Base-by-base conservation (phyloP, 1,284 basidiomycete genomes). In the Pseudozyma sp. region DNA sequence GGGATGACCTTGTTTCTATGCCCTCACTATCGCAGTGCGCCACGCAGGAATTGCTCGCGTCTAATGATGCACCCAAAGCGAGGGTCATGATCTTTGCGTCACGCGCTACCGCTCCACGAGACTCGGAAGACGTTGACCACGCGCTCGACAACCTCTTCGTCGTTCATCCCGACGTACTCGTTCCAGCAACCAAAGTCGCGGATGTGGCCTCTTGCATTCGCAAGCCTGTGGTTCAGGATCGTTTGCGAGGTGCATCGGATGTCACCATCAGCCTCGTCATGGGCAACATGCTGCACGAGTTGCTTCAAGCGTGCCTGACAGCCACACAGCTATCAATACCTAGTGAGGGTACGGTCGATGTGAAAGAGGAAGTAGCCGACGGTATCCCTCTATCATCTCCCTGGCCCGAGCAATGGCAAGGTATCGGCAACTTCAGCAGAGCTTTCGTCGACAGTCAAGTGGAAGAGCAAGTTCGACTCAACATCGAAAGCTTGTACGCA, bases 281-380 rank as follows among this genome's bases (percentile, higher is more conserved):
- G 72, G 83, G 83, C 10, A 80, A 66, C 40, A 78, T 83, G 74
- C 75, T 83, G 0, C 83, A 84, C 55, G 80, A 76, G 25, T 58
- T 84, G 14, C 59, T 84, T 9, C 83, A 84, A 54, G 79, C 80
- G 1, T 84, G 82, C 44, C 64, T 84, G 14, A 70, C 76, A 1
- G 79, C 64, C n/a, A n/a, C 34, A 6, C n/a, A 51, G n/a, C 11
- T 10, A 1, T 45, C 36, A 9, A 5, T 44, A 18, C 36, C 42
- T 2, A 25, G 18, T 25, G 19, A 36, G 8, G 34, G 13, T 11
- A 12, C 54, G 0, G 10, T 18, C 5, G 39, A 43, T 13, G 31
- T 12, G 38, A 14, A 6, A 43, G 16, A 34, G 19, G 21, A 53
- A 14, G 25, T 16, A 5, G 34, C 9, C 6, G 34, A 36, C 16